A percentile compares a stretch with the other conserved stretches of the same genome.
phyloP scores from a whole-genome alignment of 306 rosid species.

The Cucurbita maxima region DNA sequence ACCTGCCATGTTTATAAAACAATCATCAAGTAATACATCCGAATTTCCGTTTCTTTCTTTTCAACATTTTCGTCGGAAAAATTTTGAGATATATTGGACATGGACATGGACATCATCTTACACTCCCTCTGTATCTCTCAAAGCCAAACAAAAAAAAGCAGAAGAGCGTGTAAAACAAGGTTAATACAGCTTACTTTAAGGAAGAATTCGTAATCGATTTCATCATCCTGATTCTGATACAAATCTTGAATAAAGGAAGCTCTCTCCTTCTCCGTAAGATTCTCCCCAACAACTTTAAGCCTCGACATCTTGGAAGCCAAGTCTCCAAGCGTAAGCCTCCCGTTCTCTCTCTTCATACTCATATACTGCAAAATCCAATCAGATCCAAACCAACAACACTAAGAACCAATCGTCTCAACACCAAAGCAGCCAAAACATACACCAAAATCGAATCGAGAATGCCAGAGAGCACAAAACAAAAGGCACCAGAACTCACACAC shows the following conservation, averaged over 20 bases:
- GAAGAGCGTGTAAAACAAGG: not conserved
- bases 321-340: conserved; percentile 52
- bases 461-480: not conserved
- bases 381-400: conserved; percentile 6
- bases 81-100: not conserved
- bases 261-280: conserved; percentile 77
- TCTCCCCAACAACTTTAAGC: conserved; percentile 74
- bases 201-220: conserved; percentile 80
- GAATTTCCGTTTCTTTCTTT: not conserved
- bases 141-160: not conserved
- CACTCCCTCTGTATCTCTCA: not conserved
- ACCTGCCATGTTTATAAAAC: conserved; percentile 25
- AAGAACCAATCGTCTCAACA: not conserved
- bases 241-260: conserved; percentile 57
- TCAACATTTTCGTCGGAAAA: not conserved
- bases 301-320: conserved; percentile 80
- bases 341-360: conserved; percentile 83
- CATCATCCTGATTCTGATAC: conserved; percentile 52
- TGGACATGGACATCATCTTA: not conserved
- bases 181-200: conserved; percentile 41
- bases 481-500: not conserved
- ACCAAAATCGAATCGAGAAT: not conserved
- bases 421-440: not conserved
- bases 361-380: conserved; percentile 30
- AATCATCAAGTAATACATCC: not conserved